Conservation (phyloP, 2,329 filamentous ascomycete species). For the Alternaria dauci region DNA sequence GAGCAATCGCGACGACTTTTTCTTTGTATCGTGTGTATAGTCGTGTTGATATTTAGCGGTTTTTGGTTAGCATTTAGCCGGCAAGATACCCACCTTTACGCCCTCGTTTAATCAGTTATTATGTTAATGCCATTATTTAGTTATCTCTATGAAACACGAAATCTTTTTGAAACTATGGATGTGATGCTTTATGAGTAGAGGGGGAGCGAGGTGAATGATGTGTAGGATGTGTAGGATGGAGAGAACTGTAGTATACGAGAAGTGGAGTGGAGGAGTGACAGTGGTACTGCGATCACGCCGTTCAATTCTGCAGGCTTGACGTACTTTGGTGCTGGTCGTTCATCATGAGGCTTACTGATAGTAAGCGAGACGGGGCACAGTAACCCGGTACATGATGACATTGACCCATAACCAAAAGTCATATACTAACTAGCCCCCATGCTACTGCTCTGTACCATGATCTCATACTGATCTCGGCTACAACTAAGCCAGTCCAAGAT, state of each 20-base stretch:
- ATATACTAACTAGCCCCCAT: neutral
- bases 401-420: neutral
- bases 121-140: neutral
- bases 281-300: no score
- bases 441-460: neutral
- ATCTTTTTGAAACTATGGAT: neutral
- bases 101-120: constrained; percentile 11
- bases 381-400: neutral
- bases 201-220: neutral
- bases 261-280: no score
- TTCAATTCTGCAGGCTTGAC: no score
- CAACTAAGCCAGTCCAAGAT: neutral
- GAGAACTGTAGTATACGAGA: no score
- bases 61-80: constrained; percentile 23
- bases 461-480: neutral
- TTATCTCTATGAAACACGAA: neutral
- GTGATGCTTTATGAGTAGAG: neutral
- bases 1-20: neutral
- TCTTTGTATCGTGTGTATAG: constrained; percentile 12
- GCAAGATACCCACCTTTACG: constrained; percentile 23
- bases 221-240: no score
- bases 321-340: no score
- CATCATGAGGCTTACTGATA: neutral
- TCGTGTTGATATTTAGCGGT: constrained; percentile 15
- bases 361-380: neutral